Base-by-base conservation (phyloP, 2,329 filamentous ascomycete species). In the Scopulariopsis brevicaulis region DNA sequence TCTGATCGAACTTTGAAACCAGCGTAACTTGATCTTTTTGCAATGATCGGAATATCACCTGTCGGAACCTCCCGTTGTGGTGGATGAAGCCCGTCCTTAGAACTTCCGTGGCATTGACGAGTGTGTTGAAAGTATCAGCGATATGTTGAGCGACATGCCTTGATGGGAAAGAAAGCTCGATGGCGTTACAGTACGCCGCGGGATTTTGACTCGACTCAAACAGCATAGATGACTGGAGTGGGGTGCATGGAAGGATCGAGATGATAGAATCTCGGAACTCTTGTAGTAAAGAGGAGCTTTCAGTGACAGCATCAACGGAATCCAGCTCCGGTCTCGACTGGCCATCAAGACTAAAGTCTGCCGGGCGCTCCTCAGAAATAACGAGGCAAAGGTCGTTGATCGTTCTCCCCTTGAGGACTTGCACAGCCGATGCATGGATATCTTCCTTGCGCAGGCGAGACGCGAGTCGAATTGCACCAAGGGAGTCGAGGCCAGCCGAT, bases 141-240 rank as follows among this genome's bases (percentile, higher is more conserved):
- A 90, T 68, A 14, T 73, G 63, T 0, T 72, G 62, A 1, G 67
- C 40, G 1, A 65, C 63, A 35, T 74, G 65, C 0, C 64, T 60
- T 0, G 67, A 52, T 0, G 76, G 67, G 12, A 88, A 71, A n/a
- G 81, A 73, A 1, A 95, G 67, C 63, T 87, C 80, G 12, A 94
- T 73, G 74, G 85, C 85, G 64, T 96, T 96, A 71, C 86, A 88
- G 66, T 96, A 96, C 8, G 85, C 77, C 53, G 70, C 71, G 1
- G 75, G 62, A 60, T 85, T 75, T 20, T 73, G 75, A 2, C 77
- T 70, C 0, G 89, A 92, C 71, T 96, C 90, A 0, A 82, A 77
- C 18, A 96, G 76, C 90, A 96, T 95, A 1, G 89, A 85, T 20
- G 79, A 73, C 64, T 96, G 92, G 11, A 94, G 75, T 15, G 84